Base-by-base conservation (phyloP, 176 grass and related monocot genomes). In the Aechmea fasciata region DNA sequence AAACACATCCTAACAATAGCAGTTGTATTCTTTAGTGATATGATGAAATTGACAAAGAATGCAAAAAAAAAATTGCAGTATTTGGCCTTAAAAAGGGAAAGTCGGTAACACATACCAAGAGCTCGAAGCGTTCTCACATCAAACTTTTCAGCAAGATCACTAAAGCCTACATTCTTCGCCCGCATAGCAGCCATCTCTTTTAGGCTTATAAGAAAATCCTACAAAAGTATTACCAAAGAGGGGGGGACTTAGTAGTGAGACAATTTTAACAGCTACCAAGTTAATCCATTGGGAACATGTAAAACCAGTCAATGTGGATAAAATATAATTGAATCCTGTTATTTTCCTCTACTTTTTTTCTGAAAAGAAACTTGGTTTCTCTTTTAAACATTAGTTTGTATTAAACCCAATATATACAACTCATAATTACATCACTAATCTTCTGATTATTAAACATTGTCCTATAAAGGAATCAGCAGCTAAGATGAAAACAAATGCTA, bases 201-300 rank as follows among this genome's bases (percentile, higher is more conserved):
- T 50, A 91, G 76, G 69, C 78, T 74, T 11, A 87, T 65, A 17
- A 91, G 28, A 23, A 87, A 68, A 73, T 84, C 88, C 88, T 87
- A 57, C 70, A 10, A 57, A 12, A 71, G 17, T 69, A 14, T 69
- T 51, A 33, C 0, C 13, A 61, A 61, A n/a, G n/a, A 5, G 13
- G 22, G 22, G 22, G 11, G 10, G 9, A 61, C 6, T 61, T 19
- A 61, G 20, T 0, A 19, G 9, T 10, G 3, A 61, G 15, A 18
- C 55, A 14, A 18, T 61, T 61, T 9, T 22, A 15, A 9, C n/a
- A 61, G 15, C 13, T 61, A 1, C 55, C 2, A 19, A 61, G 17
- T 9, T 18, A 61, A 61, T 18, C 9, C 20, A 61, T 18, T 10
- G 10, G 13, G n/a, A 61, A 18, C 20, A 9, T 10, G 9, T 22